Evolutionary conservation across 2,329 filamentous ascomycete species (phyloP), one percentile per base, ranked within the genome.

Genomic region (Thielaviopsis musarum): DNA sequence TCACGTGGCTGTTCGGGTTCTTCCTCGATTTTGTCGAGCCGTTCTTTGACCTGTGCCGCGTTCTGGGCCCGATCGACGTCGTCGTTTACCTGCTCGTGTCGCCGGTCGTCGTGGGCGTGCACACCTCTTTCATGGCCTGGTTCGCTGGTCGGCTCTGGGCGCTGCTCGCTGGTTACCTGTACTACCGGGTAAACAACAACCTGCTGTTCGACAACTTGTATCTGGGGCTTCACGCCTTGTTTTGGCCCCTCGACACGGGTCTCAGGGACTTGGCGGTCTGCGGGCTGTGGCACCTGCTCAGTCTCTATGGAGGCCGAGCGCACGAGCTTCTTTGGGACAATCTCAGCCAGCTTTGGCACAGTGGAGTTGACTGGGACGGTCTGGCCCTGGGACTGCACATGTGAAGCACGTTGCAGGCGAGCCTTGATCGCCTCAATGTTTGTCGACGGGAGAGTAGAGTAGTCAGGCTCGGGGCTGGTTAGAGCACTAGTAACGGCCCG

Each of bases 1-100:
- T 56, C 60, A 5, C 34, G 52, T 24, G 48, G 22, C 28, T 56
- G 38, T 24, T 59, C 57, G 51, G 56, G 56, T 28, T 61, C 60
- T 30, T 61, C 60, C 10, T 61, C 60, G 24, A 61, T 61, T 52
- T 61, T 61, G 13, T 54, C 26, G 56, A 59, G 60, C 30, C 56
- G 45, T 58, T 61, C 54, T 19, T 59, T 52, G 34, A 51, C 34
- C 34, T 61, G 56, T 9, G 55, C 22, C 26, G 28, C 41, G 34
- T 55, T 48, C 48, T 61, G 52, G 26, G 52, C 13, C 56, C 53
- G 15, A n/a, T 61, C 52, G 53, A 56, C 48, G 17, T 59, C 56
- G 22, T 53, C 53, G n/a, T 61, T 5, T 56, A 56, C 34, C 15
- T 56, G 19, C 17, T 61, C 57, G 34, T 59, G 24, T 52, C 45